Evolutionary conservation across 1,139 yeast genomes (phyloP), one percentile per base, ranked within the genome.

Genomic region (Pichiaceae sp.): DNA sequence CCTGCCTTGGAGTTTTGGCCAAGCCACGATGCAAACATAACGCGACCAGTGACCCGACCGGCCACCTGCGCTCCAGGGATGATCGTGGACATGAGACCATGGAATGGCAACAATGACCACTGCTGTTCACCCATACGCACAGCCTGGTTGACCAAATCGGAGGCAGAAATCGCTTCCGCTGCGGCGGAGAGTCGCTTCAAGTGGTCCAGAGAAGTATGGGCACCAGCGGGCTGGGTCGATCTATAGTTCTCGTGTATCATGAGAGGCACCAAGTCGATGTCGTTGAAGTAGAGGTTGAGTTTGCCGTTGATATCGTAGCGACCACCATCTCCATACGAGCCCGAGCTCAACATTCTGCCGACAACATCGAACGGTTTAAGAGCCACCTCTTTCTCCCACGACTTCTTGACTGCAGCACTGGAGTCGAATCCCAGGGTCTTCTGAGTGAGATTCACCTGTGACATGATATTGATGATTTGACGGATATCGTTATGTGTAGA

Each of bases 221-320:
- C 41, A 21, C 56, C 60, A 3, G 60, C 36, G 2, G 95, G 93
- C 29, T 62, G 62, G 0, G 94, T 78, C 35, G 62, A 63, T 35
- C 86, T 58, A 55, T 93, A 93, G 59, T 93, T 93, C 56, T 93
- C 98, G 55, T 91, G 97, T 35, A 93, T 73, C 97, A 93, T 91
- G 44, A 91, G 67, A 3, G 98, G 98, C 1, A 95, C 78, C 56
- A 93, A 80, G 54, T 89, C 96, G 59, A 86, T 86, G 59, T 93
- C 98, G 59, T 87, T 89, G 63, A 93, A 93, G 57, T 89, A 93
- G 40, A 86, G 68, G 52, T 83, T 91, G 51, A 91, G 80, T 54
- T 87, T 85, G 46, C 87, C 96, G 56, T 81, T 83, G 44, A 91
- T 59, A 5, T 78, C 66, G 45, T 75, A 71, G 9, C 63, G 60